phyloP scores from a whole-genome alignment of 768 basidiomycete species.

The Lactarius sanguifluus region DNA sequence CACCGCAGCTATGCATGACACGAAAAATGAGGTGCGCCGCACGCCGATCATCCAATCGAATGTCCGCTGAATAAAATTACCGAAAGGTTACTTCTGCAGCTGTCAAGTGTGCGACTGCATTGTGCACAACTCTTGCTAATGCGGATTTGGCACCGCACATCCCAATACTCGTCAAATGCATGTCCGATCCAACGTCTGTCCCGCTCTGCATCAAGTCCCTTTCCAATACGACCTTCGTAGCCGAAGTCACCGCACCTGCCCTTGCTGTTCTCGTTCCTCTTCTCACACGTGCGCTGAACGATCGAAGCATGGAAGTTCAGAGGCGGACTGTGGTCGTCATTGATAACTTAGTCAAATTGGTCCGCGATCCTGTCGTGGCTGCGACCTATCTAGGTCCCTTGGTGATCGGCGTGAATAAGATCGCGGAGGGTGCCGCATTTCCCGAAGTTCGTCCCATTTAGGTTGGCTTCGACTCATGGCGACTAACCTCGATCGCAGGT shows the following conservation, averaged over 20 bases:
- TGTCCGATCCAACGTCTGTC: conserved; percentile 87
- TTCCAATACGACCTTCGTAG: conserved; percentile 93
- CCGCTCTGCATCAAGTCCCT: conserved; percentile 93
- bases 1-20: conserved; percentile 93
- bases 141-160: conserved; percentile 90
- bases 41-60: conserved; percentile 16
- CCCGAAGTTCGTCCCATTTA: conserved; percentile 64
- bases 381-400: conserved; percentile 85
- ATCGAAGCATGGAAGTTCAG: conserved; percentile 95
- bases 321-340: conserved; percentile 92
- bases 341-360: conserved; percentile 96
- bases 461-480: conserved; percentile 12
- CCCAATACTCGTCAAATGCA: conserved; percentile 86
- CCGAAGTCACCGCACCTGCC: conserved; percentile 95
- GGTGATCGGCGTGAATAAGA: conserved; percentile 87
- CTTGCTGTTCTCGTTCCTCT: conserved; percentile 94
- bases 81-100: conserved; percentile 80
- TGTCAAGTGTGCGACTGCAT: conserved; percentile 81
- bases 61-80: conserved; percentile 9
- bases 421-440: conserved; percentile 89
- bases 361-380: conserved; percentile 86
- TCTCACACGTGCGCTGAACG: conserved; percentile 86
- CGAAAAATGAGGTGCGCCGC: conserved; percentile 79
- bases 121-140: conserved; percentile 91
- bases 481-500: conserved; percentile 47